Evolutionary conservation across 352 stramenopile genomes (phyloP), one percentile per base, ranked within the genome.

Genomic region (Phytophthora foliorum): DNA sequence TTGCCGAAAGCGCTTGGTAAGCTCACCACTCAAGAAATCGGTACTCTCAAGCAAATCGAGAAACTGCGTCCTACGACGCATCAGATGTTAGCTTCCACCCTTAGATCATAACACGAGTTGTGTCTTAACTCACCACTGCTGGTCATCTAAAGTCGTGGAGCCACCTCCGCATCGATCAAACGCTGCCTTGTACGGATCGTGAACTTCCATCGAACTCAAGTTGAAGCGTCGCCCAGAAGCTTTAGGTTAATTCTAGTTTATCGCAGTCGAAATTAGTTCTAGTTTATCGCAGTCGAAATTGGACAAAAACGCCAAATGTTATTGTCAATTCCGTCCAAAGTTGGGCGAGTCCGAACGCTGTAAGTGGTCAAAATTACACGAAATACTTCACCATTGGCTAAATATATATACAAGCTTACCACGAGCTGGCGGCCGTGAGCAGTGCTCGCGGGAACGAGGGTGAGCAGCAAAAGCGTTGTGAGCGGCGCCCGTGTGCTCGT

Each of bases 401-500:
- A n/a, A n/a, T n/a, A n/a, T n/a, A n/a, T n/a, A n/a, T n/a, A n/a
- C n/a, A n/a, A n/a, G n/a, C n/a, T n/a, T n/a, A n/a, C n/a, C n/a
- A n/a, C n/a, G n/a, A n/a, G n/a, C n/a, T n/a, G n/a, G n/a, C n/a
- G n/a, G n/a, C n/a, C n/a, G n/a, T n/a, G n/a, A n/a, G n/a, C n/a
- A n/a, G n/a, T n/a, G n/a, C n/a, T n/a, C n/a, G n/a, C n/a, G n/a
- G n/a, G n/a, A n/a, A n/a, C n/a, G n/a, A n/a, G n/a, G n/a, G n/a
- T n/a, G n/a, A n/a, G n/a, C n/a, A n/a, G n/a, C n/a, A n/a, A n/a
- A n/a, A n/a, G n/a, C n/a, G n/a, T n/a, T n/a, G n/a, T n/a, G n/a
- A n/a, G n/a, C 87, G 19, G 91, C 90, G 58, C 88, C 83, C 3
- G 86, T 94, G 71, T 80, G 80, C 73, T 87, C 81, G 67, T 93